Evolutionary conservation across 371 early-diverging fungal species (phyloP), one percentile per base, ranked within the genome.

Genomic region (Syncephalastrum racemosum): DNA sequence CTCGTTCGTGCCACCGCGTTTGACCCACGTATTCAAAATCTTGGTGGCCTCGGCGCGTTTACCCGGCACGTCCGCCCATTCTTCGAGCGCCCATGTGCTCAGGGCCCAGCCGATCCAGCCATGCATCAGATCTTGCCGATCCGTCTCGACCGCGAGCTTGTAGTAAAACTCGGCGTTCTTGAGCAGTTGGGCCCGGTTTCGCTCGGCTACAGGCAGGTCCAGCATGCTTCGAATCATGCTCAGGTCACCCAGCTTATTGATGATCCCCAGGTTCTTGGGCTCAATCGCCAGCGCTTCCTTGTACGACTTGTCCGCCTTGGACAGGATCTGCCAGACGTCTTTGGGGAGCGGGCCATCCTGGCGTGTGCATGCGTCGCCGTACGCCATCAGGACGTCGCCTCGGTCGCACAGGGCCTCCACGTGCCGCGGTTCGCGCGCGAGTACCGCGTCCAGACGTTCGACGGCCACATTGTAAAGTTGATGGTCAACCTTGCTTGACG

Each of bases 321-420:
- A 69, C 62, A 69, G 79, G n/a, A 83, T 43, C 41, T 81, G 76
- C 82, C 82, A 82, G 12, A 75, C 68, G 44, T 68, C 70, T 50
- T 77, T 75, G 4, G 16, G 16, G 4, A 53, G 16, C 4, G 14
- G 22, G 5, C 25, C 23, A 16, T 36, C 41, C 16, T 63, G 36
- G 7, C 73, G 66, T 0, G 66, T 53, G 19, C 81, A 46, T 0
- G 74, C 71, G 41, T 85, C 80, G 7, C 82, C 87, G 72, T 77
- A 88, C 0, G 81, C 64, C 6, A 80, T 76, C 56, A 83, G 61
- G 0, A 88, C 60, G 75, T 90, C 90, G 3, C 86, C 90, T 45
- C 79, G 79, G 59, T 87, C 88, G 56, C 88, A 87, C 51, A 83
- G 60, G 1, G 90, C 87, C 62, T 87, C 88, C 4, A 85, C 85